Conservation (phyloP, 495 filamentous ascomycete genomes). For the Bryoglossum gracile region DNA sequence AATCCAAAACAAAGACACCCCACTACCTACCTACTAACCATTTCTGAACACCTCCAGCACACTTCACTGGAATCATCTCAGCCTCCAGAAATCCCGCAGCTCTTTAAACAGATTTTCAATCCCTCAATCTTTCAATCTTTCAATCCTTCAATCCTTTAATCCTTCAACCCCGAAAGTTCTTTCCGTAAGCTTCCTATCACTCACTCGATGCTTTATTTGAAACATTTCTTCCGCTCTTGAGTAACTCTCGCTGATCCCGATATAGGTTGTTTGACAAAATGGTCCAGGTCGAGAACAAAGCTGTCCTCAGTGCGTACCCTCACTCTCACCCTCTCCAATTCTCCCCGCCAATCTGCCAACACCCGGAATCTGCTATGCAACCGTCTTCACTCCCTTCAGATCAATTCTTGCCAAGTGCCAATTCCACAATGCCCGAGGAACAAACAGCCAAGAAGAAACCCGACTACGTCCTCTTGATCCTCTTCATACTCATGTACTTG, state of each 20-base stretch:
- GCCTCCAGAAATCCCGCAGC: conserved; percentile 17
- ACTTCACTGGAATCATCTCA: neutral
- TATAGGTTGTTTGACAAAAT: conserved; percentile 41
- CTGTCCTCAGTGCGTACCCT: conserved; percentile 70
- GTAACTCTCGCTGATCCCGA: conserved; percentile 15
- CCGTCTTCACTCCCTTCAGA: neutral
- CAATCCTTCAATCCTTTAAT: too few relatives aligned
- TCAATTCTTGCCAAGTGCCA: conserved; percentile 15
- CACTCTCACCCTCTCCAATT: conserved; percentile 10
- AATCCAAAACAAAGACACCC: conserved; percentile 19
- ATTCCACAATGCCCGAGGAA: conserved; percentile 1
- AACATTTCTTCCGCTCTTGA: neutral
- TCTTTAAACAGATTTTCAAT: too few relatives aligned
- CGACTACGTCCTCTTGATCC: conserved; percentile 38
- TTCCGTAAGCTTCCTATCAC: too few relatives aligned
- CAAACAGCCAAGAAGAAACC: conserved; percentile 23
- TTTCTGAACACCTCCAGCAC: too few relatives aligned
- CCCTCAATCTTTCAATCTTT: too few relatives aligned
- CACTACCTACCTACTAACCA: too few relatives aligned
- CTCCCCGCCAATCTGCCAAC: neutral
- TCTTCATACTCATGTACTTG: conserved; percentile 42
- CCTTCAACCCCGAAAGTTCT: too few relatives aligned
- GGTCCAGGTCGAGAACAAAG: conserved; percentile 82
- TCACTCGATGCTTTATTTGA: too few relatives aligned
- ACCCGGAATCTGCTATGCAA: neutral